Evolutionary conservation across 2,329 filamentous ascomycete genomes (phyloP).

Genomic region (Paracoccidioides lutzii): DNA sequence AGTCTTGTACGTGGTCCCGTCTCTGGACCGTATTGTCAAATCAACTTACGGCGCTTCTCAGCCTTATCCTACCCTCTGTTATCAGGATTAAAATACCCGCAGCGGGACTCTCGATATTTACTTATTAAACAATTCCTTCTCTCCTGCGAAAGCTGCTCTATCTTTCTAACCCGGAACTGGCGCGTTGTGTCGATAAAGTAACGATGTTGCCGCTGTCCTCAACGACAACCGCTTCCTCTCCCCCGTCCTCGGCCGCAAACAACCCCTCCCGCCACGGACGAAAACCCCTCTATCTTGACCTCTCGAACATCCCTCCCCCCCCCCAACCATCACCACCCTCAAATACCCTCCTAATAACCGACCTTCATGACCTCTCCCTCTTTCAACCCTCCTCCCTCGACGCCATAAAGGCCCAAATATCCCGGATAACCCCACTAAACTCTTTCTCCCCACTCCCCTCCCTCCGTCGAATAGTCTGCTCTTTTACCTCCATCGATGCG

Average conservation of each 20-base stretch:
- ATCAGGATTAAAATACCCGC: no score
- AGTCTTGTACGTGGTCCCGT: not conserved
- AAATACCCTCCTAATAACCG: conserved; percentile 40
- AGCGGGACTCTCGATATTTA: not conserved
- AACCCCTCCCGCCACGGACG: conserved; percentile 14
- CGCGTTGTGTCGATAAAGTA: not conserved
- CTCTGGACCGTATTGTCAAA: not conserved
- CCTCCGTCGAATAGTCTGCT: conserved; percentile 39
- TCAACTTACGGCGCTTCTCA: not conserved
- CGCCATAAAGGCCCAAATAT: conserved; percentile 32
- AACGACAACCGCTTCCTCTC: conserved; percentile 13
- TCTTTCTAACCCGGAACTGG: not conserved
- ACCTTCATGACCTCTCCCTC: conserved; percentile 33
- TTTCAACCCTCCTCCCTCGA: conserved; percentile 35
- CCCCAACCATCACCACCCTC: conserved; percentile 34
- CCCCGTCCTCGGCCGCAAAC: conserved; percentile 13
- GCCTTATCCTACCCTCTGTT: no score
- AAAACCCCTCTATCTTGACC: conserved; percentile 32
- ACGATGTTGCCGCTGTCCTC: not conserved
- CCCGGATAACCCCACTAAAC: conserved; percentile 31
- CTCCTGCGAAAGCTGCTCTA: not conserved
- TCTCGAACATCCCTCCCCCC: conserved; percentile 34
- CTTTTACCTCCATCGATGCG: conserved; percentile 31
- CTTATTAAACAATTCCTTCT: not conserved
- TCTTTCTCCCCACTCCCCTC: conserved; percentile 40